Percentiles rank a stretch among this genome's conserved stretches.
phyloP scores from a whole-genome alignment of 2,329 filamentous ascomycete species.

The Claviceps pusilla region DNA sequence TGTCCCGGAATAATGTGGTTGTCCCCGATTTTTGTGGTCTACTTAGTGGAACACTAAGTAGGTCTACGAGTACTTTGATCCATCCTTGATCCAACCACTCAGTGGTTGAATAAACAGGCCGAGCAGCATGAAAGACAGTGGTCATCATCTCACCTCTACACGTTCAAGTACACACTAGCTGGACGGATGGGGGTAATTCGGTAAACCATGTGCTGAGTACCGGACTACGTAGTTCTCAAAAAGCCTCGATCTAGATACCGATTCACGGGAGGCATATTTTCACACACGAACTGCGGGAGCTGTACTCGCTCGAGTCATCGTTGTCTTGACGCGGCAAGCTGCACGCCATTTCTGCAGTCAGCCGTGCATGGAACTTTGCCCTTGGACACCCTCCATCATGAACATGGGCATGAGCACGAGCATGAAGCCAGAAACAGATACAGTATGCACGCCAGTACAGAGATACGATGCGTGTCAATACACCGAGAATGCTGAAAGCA shows the following conservation, averaged over 20 bases:
- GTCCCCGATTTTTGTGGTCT: no score
- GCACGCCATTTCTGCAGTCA: constrained; percentile 3
- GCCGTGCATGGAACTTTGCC: not conserved
- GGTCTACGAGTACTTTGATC: not conserved
- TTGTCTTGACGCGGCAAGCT: not conserved
- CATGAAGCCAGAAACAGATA: not conserved
- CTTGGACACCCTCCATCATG: not conserved
- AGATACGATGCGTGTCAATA: not conserved
- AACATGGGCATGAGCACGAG: not conserved
- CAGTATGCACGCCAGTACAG: not conserved
- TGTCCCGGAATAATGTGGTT: no score
- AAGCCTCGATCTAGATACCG: not conserved
- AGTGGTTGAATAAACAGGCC: not conserved
- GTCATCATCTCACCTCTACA: not conserved
- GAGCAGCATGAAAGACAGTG: not conserved
- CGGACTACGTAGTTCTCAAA: not conserved
- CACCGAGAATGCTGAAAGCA: not conserved
- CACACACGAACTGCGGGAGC: not conserved
- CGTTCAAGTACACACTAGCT: not conserved
- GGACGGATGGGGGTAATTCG: not conserved
- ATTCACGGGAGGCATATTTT: not conserved
- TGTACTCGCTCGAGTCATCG: not conserved
- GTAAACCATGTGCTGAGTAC: not conserved
- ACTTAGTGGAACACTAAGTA: no score
- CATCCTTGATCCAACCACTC: not conserved